Evolutionary conservation across 768 basidiomycete species (phyloP), one percentile per base, ranked within the genome.

Genomic region (Termitomyces sp.): DNA sequence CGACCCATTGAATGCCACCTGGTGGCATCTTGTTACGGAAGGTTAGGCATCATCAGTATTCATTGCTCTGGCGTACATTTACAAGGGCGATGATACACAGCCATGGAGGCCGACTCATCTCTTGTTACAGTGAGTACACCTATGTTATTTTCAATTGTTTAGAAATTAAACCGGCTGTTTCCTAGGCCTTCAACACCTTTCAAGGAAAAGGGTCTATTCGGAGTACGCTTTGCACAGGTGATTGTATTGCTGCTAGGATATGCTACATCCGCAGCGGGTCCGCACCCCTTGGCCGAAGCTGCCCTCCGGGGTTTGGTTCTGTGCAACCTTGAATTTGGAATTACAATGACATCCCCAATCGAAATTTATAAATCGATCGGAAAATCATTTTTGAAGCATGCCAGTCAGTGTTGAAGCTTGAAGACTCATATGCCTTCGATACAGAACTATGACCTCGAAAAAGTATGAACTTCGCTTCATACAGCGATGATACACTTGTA

Each of bases 11-110:
- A 92, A 92, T 63, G 88, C 88, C 8, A 91, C 91, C 8, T 92
- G 87, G 86, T 92, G 90, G 90, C 90, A 91, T 66, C 81, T 72
- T 48, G 87, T 92, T 46, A 91, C 90, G 12, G 88, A 91, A 73
- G 81, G 88, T 86, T 9, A 45, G 46, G 25, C 37, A 17, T 46
- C 40, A 42, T 15, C 37, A 40, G 42, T 42, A 34, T 9, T 53
- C 25, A 36, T 29, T 29, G 37, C 56, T 3, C 54, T 50, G 36
- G 40, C 9, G 36, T 25, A 50, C 61, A 42, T 65, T 56, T 51
- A 40, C 12, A 32, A 12, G 38, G 54, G 17, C 25, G 1, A 11
- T 32, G 4, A n/a, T 4, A 29, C 40, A 14, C 60, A 86, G 87
- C 82, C 47, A 87, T 89, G 86, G 77, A 82, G 66, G 70, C 72